A percentile compares a stretch with the other conserved stretches of the same genome.
Conservation (phyloP, 805 yeast genomes). For the Tetrapisispora fleetii region DNA sequence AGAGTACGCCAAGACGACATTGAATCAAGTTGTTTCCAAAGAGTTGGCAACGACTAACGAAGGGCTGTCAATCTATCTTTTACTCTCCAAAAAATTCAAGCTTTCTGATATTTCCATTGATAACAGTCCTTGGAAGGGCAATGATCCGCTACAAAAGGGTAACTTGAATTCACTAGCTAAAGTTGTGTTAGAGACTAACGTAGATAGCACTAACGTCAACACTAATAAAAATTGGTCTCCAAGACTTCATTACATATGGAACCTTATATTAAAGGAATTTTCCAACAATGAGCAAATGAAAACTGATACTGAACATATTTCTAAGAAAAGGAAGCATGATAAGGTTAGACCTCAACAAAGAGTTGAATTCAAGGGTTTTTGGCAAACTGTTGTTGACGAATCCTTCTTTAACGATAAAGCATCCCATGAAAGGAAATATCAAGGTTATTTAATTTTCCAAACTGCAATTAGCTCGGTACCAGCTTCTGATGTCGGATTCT, state of each 20-base stretch:
- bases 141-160: slow-evolving; percentile 64
- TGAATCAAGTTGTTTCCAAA: slow-evolving; percentile 39
- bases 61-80: slow-evolving; percentile 63
- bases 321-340: slow-evolving; percentile 35
- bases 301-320: slow-evolving; percentile 9
- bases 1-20: slow-evolving; percentile 20
- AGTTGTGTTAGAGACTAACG: slow-evolving; percentile 48
- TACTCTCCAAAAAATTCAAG: slow-evolving; percentile 9
- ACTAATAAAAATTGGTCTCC: slow-evolving; percentile 66
- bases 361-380: slow-evolving; percentile 51
- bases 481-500: slow-evolving; percentile 10
- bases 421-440: slow-evolving; percentile 75
- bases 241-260: slow-evolving; percentile 70
- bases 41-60: slow-evolving; percentile 63
- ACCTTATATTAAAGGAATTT: slow-evolving; percentile 40
- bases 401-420: slow-evolving; percentile 65
- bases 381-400: slow-evolving; percentile 74
- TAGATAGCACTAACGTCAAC: slow-evolving; percentile 10
- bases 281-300: slow-evolving; percentile 10
- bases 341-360: slow-evolving; percentile 13
- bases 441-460: slow-evolving; percentile 71
- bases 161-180: slow-evolving; percentile 54
- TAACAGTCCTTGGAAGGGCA: slow-evolving; percentile 48
- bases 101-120: slow-evolving; percentile 9
- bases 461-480: slow-evolving; percentile 33